Base-by-base conservation (phyloP, 2,329 filamentous ascomycete species). In the Venturia pyrina region DNA sequence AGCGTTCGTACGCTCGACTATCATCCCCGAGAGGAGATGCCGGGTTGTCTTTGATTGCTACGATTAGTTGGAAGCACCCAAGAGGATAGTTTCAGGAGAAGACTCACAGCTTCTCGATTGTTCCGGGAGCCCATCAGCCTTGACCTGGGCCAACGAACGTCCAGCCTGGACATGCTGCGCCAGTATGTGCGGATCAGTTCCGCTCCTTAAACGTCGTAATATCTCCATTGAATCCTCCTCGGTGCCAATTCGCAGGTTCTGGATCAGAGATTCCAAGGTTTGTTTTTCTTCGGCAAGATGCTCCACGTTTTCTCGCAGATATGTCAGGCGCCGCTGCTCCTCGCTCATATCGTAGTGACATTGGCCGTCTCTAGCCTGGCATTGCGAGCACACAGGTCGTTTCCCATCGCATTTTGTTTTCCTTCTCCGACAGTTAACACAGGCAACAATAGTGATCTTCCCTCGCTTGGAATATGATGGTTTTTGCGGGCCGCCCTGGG, bases 341-440 rank as follows among this genome's bases (percentile, higher is more conserved):
- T 71, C 70, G 63, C 65, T 71, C 70, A 71, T 71, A 64, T 71
- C 70, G 64, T 71, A 71, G 34, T 65, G 62, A 62, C 70, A 71
- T 15, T 60, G 43, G 8, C 69, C 67, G 28, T 70, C 68, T 61
- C 70, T 60, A 34, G 65, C 65, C 17, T 65, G 56, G 57, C 70
- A 71, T 34, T 69, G 70, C 43, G 69, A 67, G 65, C 70, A 71
- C 8, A 46, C 34, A 6, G 70, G 70, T 32, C 70, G 62, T 60
- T 69, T 67, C 57, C 70, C 70, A 66, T 71, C 70, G 61, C 70
- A 71, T 67, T 71, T 71, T 28, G 69, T 71, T 60, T 71, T 71
- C 28, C 70, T 63, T 28, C 67, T 65, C 10, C 70, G 68, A 65
- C 70, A 71, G 15, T 68, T 67, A 2, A 71, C 69, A 62, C 70